Evolutionary conservation across 805 yeast species (phyloP).

Genomic region (Lachancea sp.): DNA sequence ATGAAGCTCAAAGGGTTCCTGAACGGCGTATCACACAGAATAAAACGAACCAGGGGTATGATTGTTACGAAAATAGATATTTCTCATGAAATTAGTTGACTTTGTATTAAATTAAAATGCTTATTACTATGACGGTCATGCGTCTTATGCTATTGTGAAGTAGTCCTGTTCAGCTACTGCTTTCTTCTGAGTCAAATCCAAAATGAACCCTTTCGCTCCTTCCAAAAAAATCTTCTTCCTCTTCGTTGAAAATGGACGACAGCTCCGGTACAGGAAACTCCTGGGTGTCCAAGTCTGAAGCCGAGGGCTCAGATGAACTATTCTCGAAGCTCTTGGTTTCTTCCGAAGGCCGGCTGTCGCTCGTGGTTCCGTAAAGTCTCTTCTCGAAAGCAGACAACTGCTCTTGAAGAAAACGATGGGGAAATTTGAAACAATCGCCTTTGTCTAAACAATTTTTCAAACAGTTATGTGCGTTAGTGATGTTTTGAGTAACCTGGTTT

Average conservation of each 20-base stretch:
- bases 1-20: neutral
- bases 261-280: neutral
- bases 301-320: neutral
- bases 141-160: neutral
- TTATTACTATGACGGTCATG: neutral
- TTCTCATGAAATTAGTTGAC: neutral
- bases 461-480: slow-evolving; percentile 17
- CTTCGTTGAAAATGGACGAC: neutral
- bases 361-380: slow-evolving; percentile 10
- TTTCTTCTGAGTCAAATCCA: slow-evolving; percentile 6
- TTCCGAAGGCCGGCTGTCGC: neutral
- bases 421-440: slow-evolving; percentile 15
- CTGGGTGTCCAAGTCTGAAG: slow-evolving; percentile 3
- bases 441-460: slow-evolving; percentile 16
- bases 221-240: slow-evolving; percentile 6
- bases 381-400: slow-evolving; percentile 21
- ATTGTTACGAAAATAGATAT: neutral
- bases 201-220: slow-evolving; percentile 5
- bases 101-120: neutral
- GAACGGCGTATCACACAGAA: too few species aligned
- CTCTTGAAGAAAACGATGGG: slow-evolving; percentile 17
- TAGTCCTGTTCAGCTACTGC: neutral
- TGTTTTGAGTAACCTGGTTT: slow-evolving; percentile 20
- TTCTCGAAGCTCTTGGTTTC: neutral
- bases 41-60: neutral